Evolutionary conservation across 176 grass and related monocot species (phyloP), one percentile per base, ranked within the genome.

Genomic region (Oryza coarctata): DNA sequence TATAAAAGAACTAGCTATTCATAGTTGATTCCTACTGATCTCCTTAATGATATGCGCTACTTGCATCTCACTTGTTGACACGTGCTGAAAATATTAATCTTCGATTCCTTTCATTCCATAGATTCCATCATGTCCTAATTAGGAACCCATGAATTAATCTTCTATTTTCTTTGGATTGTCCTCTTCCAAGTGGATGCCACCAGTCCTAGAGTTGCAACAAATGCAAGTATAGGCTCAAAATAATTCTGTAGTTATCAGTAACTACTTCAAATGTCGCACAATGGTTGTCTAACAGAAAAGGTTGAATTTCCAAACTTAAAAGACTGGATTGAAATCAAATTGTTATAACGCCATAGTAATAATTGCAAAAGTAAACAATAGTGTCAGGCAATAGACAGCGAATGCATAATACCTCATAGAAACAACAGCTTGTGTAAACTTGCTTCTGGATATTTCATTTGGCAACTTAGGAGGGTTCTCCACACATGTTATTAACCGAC

Each of bases 221-320:
- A 65, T 85, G 20, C 38, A 61, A 30, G 23, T 23, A 30, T 30
- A 3, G 31, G 6, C 14, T 11, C 61, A 70, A 72, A 63, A 32
- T n/a, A 12, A 41, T 30, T 15, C 49, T 60, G n/a, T 23, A 26
- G 38, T 26, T 41, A 20, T 49, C 39, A 75, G 6, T 33, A 81
- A 71, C 58, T 7, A 63, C 7, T 64, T 32, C 52, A 58, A 27
- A 64, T 62, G 9, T 32, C 64, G 17, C 23, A 66, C 8, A 7
- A 13, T 65, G 32, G 50, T 74, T 80, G 33, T 60, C 43, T 27
- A 57, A 68, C 23, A 73, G 17, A 22, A 65, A 70, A 8, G 35
- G 68, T 57, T 65, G 68, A 73, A 39, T 60, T 39, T 83, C 15
- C 26, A 52, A 66, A n/a, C 45, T 65, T 64, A 83, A 55, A 73